Evolutionary conservation across 2,329 filamentous ascomycete species (phyloP).

Genomic region (Botrytis fabae): DNA sequence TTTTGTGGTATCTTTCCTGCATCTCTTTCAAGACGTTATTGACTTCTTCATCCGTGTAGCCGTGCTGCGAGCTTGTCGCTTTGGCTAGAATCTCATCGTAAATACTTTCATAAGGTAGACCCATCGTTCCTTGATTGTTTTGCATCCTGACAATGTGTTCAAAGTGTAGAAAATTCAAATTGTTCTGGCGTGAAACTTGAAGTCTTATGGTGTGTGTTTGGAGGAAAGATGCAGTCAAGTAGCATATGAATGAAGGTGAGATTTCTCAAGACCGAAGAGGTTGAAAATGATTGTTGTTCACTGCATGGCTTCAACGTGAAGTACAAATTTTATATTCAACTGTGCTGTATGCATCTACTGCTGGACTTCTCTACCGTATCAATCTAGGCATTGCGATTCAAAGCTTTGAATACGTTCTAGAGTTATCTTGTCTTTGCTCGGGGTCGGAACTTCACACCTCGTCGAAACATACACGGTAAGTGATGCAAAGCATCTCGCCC

Average conservation of each 20-base stretch:
- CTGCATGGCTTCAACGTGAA: neutral
- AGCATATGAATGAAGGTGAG: neutral
- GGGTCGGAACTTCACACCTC: neutral
- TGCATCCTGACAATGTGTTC: neutral
- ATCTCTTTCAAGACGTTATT: neutral
- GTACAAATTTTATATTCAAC: neutral
- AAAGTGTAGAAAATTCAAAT: neutral
- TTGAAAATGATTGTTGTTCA: neutral
- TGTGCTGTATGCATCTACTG: neutral
- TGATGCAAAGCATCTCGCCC: neutral
- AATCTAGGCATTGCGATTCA: neutral
- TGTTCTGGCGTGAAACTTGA: neutral
- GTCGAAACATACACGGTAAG: neutral
- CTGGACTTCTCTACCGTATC: neutral
- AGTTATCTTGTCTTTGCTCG: neutral
- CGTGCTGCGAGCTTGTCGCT: neutral
- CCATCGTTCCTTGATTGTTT: neutral
- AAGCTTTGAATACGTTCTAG: neutral
- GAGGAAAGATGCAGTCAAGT: neutral
- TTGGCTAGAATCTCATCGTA: neutral
- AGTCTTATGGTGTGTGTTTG: neutral
- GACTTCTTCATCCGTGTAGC: neutral
- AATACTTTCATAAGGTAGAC: neutral
- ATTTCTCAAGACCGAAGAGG: neutral
- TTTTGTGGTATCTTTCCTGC: neutral